These are phyloP conservation scores for Clitopilus passeckerianus DNA, from an alignment of 768 basidiomycete genomes.

Conservation along the genomic window DNA sequence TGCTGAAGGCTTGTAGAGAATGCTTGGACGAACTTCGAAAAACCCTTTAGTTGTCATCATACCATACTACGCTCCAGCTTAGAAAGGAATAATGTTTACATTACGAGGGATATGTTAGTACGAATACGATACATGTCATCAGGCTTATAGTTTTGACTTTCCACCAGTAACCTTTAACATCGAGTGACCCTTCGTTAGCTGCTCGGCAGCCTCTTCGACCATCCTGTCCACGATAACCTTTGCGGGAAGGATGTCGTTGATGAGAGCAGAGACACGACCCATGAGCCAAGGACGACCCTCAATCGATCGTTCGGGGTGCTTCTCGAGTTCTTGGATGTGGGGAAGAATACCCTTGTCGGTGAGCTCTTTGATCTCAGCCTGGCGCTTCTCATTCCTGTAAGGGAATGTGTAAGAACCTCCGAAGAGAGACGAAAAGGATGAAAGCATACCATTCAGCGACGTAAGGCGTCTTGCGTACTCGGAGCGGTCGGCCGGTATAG, in stretches of 20 bases:
- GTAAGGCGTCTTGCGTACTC: slow-evolving; percentile 81
- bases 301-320: slow-evolving; percentile 77
- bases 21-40: too few species aligned
- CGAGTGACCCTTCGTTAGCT: slow-evolving; percentile 28
- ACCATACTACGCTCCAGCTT: too few species aligned
- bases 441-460: slow-evolving; percentile 70
- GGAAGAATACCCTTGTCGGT: slow-evolving; percentile 84
- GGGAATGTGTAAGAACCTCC: background rate
- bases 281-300: slow-evolving; percentile 70
- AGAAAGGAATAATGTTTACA: background rate
- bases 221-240: slow-evolving; percentile 80
- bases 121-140: background rate
- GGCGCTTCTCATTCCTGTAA: slow-evolving; percentile 68
- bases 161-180: slow-evolving; percentile 25
- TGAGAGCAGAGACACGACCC: slow-evolving; percentile 73
- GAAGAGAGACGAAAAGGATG: background rate
- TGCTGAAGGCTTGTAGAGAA: too few species aligned
- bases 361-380: slow-evolving; percentile 77
- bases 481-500: slow-evolving; percentile 84
- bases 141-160: slow-evolving; percentile 45
- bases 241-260: slow-evolving; percentile 76
- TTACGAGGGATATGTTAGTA: background rate
- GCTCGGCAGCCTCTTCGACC: slow-evolving; percentile 37
- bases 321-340: slow-evolving; percentile 60
- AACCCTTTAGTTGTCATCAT: too few species aligned